These are phyloP conservation scores for Meira nashicola DNA, from an alignment of 1,284 basidiomycete species.

Conservation along the genomic window DNA sequence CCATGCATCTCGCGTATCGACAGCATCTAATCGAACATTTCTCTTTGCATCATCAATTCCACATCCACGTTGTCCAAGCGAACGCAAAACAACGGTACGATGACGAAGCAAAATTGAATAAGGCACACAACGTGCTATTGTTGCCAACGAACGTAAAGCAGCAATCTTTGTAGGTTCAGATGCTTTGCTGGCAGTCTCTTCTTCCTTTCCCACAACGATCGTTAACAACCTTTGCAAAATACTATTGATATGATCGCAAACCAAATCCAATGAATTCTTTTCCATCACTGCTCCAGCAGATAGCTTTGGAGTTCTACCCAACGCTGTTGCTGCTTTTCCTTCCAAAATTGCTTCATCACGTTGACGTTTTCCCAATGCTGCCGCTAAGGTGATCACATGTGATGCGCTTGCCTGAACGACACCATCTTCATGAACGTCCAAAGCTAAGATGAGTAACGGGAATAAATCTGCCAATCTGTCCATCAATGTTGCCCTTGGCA, in stretches of 20 bases:
- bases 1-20: slow-evolving; percentile 24
- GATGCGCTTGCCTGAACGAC: slow-evolving; percentile 70
- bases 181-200: slow-evolving; percentile 22
- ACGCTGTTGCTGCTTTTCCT: slow-evolving; percentile 59
- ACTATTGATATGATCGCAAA: slow-evolving; percentile 9
- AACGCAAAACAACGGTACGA: slow-evolving; percentile 68
- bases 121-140: slow-evolving; percentile 68
- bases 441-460: slow-evolving; percentile 77
- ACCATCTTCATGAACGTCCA: slow-evolving; percentile 56
- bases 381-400: slow-evolving; percentile 69
- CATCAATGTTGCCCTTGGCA: slow-evolving; percentile 62
- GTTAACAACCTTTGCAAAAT: slow-evolving; percentile 1
- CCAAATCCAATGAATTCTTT: slow-evolving; percentile 15
- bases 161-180: slow-evolving; percentile 64
- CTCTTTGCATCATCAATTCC: slow-evolving; percentile 45
- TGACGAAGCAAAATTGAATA: slow-evolving; percentile 73
- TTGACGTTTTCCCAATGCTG: slow-evolving; percentile 56
- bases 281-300: slow-evolving; percentile 2
- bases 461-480: slow-evolving; percentile 62
- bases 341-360: slow-evolving; percentile 60
- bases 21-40: slow-evolving; percentile 31
- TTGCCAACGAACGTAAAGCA: slow-evolving; percentile 69
- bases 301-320: slow-evolving; percentile 68
- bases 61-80: slow-evolving; percentile 58
- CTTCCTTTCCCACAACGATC: slow-evolving; percentile 17